These are phyloP conservation scores for Musa acuminata DNA, from an alignment of 176 grass and related monocot species.

Conservation along the genomic window DNA sequence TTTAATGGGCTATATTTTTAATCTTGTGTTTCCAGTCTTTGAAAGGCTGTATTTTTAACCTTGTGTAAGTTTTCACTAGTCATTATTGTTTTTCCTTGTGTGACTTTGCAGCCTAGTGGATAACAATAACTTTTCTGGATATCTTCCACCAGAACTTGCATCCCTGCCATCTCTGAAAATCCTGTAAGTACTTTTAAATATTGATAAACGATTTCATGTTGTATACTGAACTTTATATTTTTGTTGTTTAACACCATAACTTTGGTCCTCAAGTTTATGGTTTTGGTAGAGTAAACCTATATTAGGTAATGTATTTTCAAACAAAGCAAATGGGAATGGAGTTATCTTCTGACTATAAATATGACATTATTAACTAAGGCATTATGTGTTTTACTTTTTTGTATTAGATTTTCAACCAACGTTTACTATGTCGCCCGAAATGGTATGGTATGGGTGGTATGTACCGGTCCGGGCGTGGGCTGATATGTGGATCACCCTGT, in stretches of 20 bases:
- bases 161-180: conserved; percentile 34
- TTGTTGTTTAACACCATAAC: background rate
- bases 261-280: background rate
- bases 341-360: too few relatives aligned
- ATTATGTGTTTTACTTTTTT: too few relatives aligned
- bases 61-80: background rate
- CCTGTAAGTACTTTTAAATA: conserved; percentile 45
- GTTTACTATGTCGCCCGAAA: too few relatives aligned
- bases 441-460: too few relatives aligned
- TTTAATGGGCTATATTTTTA: conserved; percentile 5
- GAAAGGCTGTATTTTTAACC: conserved; percentile 4
- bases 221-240: background rate
- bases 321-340: too few relatives aligned
- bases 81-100: conserved; percentile 9
- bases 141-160: conserved; percentile 64
- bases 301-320: too few relatives aligned
- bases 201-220: background rate
- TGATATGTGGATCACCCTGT: too few relatives aligned
- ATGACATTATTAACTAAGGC: too few relatives aligned
- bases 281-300: background rate
- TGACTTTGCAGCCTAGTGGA: conserved; percentile 63
- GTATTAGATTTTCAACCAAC: too few relatives aligned
- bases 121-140: conserved; percentile 83
- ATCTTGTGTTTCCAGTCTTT: conserved; percentile 6
- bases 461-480: too few relatives aligned